A percentile compares a stretch with the other conserved stretches of the same genome.
Conservation (phyloP, 2,329 filamentous ascomycete species). For the Corynespora cassiicola region DNA sequence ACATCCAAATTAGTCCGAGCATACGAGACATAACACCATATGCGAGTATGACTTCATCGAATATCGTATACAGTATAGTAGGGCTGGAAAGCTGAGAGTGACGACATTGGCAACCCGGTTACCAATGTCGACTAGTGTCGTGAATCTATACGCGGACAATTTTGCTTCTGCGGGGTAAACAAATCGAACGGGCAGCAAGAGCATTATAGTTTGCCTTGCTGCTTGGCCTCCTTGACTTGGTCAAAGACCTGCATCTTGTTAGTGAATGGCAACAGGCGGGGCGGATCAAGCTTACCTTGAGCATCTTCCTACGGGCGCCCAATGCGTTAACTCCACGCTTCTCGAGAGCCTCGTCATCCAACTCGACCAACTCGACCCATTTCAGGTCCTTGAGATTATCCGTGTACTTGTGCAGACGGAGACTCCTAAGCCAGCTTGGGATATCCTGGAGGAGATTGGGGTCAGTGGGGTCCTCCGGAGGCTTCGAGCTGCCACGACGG, state of each 20-base stretch:
- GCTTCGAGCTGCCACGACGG: slow-evolving; percentile 92
- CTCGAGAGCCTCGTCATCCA: slow-evolving; percentile 93
- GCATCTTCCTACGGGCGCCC: slow-evolving; percentile 94
- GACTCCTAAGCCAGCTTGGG: slow-evolving; percentile 90
- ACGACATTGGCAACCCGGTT: slow-evolving; percentile 9
- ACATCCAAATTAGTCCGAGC: slow-evolving; percentile 14
- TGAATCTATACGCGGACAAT: slow-evolving; percentile 15
- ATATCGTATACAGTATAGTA: slow-evolving; percentile 13
- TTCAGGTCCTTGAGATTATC: slow-evolving; percentile 97
- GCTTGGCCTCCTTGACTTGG: slow-evolving; percentile 76
- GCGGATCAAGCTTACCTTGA: slow-evolving; percentile 70
- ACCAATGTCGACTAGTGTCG: slow-evolving; percentile 8
- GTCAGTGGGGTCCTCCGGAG: slow-evolving; percentile 96
- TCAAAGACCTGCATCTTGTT: slow-evolving; percentile 75
- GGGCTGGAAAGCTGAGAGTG: slow-evolving; percentile 1
- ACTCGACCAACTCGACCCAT: slow-evolving; percentile 89
- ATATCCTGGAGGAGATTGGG: slow-evolving; percentile 90
- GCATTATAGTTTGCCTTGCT: slow-evolving; percentile 50
- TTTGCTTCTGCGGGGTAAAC: slow-evolving; percentile 7
- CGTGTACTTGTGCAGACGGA: slow-evolving; percentile 97
- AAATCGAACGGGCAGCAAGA: slow-evolving; percentile 10
- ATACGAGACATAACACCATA: slow-evolving; percentile 10
- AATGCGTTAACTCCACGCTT: slow-evolving; percentile 93
- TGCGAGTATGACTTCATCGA: slow-evolving; percentile 8
- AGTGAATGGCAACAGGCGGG: slow-evolving; percentile 20